Evolutionary conservation across 139 green algal species (phyloP).

Genomic region (Chlorella sp.): DNA sequence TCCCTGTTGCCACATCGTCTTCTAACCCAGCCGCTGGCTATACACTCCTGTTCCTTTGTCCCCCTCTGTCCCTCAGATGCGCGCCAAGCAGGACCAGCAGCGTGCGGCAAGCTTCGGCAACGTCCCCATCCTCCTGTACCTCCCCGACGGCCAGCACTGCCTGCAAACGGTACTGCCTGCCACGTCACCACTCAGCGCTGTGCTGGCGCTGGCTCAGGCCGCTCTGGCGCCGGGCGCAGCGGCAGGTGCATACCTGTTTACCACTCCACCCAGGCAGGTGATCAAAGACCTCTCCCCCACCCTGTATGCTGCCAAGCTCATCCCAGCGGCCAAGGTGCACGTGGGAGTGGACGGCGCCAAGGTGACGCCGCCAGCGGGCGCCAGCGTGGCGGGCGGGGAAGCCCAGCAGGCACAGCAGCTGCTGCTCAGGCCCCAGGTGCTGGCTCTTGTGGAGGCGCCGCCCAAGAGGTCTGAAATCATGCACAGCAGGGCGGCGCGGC

Average conservation of each 20-base stretch:
- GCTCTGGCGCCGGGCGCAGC: not conserved
- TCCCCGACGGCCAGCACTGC: constrained; percentile 36
- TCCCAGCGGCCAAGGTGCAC: constrained; percentile 51
- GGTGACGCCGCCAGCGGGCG: not conserved
- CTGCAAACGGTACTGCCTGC: constrained; percentile 42
- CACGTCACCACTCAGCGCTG: not conserved
- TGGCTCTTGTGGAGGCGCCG: constrained; percentile 23
- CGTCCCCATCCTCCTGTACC: constrained; percentile 43
- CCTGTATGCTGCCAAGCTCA: constrained; percentile 47
- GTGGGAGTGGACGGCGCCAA: constrained; percentile 21
- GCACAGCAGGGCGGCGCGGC: not conserved
- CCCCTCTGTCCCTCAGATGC: constrained; percentile 28
- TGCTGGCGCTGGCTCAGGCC: constrained; percentile 25
- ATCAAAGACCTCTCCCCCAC: not conserved
- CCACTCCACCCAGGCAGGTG: constrained; percentile 45
- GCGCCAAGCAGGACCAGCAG: constrained; percentile 27
- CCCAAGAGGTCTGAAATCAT: not conserved
- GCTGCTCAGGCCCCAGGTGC: constrained; percentile 35
- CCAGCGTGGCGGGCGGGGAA: too few relatives aligned
- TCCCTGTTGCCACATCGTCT: too few relatives aligned
- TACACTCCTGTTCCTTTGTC: not conserved
- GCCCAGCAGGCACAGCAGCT: not conserved
- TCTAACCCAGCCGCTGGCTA: too few relatives aligned
- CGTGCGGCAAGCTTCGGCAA: constrained; percentile 35
- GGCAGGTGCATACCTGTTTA: constrained; percentile 40